These are phyloP conservation scores for Nigrograna mackinnonii DNA, from an alignment of 2,329 filamentous ascomycete genomes.

Conservation along the genomic window DNA sequence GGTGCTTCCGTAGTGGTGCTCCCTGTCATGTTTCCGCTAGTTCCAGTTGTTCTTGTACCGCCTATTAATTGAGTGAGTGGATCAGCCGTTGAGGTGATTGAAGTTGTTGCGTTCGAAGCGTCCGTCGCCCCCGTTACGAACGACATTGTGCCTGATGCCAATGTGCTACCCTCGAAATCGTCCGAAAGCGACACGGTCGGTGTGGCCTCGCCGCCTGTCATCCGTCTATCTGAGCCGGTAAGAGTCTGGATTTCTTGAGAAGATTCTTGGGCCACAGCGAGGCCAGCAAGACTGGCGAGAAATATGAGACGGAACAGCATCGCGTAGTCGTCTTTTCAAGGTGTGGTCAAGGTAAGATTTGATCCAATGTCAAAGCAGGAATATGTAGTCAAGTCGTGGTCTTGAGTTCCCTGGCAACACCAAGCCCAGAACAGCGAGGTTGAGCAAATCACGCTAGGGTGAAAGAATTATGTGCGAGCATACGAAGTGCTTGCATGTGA, in stretches of 20 bases:
- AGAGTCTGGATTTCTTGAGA: slow-evolving; percentile 28
- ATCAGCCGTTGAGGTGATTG: slow-evolving; percentile 15
- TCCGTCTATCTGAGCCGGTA: slow-evolving; percentile 12
- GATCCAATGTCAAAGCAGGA: too few species aligned
- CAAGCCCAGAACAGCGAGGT: too few species aligned
- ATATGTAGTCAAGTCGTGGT: too few species aligned
- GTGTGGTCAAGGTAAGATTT: too few species aligned
- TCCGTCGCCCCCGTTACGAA: slow-evolving; percentile 13
- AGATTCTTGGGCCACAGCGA: slow-evolving; percentile 24
- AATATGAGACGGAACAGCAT: too few species aligned
- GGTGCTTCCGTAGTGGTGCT: slow-evolving; percentile 27
- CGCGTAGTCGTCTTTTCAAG: too few species aligned
- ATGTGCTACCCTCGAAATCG: slow-evolving; percentile 30
- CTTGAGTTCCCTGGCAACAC: too few species aligned
- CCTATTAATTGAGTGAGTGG: slow-evolving; percentile 32
- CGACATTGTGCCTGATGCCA: slow-evolving; percentile 21
- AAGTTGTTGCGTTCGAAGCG: slow-evolving; percentile 24
- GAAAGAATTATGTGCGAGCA: too few species aligned
- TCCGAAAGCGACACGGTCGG: slow-evolving; percentile 27
- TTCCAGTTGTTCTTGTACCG: slow-evolving; percentile 9
- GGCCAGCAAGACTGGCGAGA: slow-evolving; percentile 29
- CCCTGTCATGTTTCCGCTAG: slow-evolving; percentile 24
- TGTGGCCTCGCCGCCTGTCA: slow-evolving; percentile 22
- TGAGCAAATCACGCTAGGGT: too few species aligned
- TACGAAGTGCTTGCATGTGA: too few species aligned